phyloP scores from a whole-genome alignment of 1,284 basidiomycete genomes.

The Ganoderma resinaceum region DNA sequence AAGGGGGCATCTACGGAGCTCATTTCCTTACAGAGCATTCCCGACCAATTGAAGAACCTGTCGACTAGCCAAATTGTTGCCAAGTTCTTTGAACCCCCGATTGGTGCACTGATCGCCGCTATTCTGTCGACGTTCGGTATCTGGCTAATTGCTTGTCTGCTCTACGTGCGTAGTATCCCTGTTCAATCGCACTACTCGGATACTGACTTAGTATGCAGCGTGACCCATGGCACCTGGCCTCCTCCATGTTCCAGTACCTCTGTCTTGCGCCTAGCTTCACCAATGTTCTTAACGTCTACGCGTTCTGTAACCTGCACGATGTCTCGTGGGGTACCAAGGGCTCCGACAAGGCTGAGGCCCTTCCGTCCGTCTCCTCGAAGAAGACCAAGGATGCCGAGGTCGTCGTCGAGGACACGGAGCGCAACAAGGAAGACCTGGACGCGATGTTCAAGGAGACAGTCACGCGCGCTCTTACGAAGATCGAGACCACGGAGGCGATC shows the following conservation, averaged over 20 bases:
- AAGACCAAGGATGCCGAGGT: slow-evolving; percentile 82
- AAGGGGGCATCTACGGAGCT: background rate
- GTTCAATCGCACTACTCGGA: background rate
- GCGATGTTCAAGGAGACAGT: slow-evolving; percentile 95
- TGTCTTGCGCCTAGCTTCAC: slow-evolving; percentile 91
- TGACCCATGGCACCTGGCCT: slow-evolving; percentile 98
- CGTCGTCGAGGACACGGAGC: slow-evolving; percentile 84
- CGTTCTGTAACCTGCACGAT: slow-evolving; percentile 95
- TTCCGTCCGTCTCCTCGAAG: slow-evolving; percentile 90
- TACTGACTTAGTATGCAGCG: slow-evolving; percentile 54
- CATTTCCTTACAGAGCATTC: slow-evolving; percentile 52
- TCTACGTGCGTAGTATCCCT: slow-evolving; percentile 74
- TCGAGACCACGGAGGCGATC: slow-evolving; percentile 68
- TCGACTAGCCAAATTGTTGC: slow-evolving; percentile 51
- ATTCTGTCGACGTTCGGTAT: slow-evolving; percentile 89
- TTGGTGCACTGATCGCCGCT: slow-evolving; percentile 87
- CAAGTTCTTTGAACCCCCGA: slow-evolving; percentile 76
- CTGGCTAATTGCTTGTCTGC: slow-evolving; percentile 85
- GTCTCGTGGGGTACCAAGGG: slow-evolving; percentile 97
- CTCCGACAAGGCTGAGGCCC: slow-evolving; percentile 92
- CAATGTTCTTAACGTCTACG: slow-evolving; percentile 95
- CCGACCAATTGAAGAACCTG: slow-evolving; percentile 56
- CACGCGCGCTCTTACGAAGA: slow-evolving; percentile 88
- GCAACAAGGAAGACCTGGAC: slow-evolving; percentile 89
- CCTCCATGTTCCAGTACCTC: slow-evolving; percentile 95